Evolutionary conservation across 768 basidiomycete genomes (phyloP), one percentile per base, ranked within the genome.

Genomic region (Tulasnella sp.): DNA sequence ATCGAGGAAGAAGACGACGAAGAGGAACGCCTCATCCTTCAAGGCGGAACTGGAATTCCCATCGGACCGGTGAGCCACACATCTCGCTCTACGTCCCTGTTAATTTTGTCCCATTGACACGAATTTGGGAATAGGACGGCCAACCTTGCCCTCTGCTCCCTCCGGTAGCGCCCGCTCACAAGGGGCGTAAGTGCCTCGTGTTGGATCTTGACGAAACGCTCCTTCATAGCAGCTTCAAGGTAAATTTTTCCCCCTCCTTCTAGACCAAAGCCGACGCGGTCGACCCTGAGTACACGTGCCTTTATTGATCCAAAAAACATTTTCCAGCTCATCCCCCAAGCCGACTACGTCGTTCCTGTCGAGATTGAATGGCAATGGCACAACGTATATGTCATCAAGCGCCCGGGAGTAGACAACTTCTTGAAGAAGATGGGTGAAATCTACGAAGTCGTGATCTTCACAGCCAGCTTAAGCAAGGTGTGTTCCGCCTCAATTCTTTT

Each of bases 341-440:
- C 97, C 40, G 98, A 99, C 86, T 99, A 95, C 84, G 94, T 99
- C 80, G 97, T 99, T 3, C 98, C 98, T 5, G 98, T 99, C 35
- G 98, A 99, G 85, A 99, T 99, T 80, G 98, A 99, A 83, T 96
- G 94, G 81, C 93, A 98, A 83, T 94, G 93, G 89, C 98, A 99
- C 84, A 98, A 99, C 82, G 96, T 99, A 81, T 98, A 99, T 85
- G 98, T 99, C 72, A 94, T 99, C 85, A 99, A 99, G 85, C 92
- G 98, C 73, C 98, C 98, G 11, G 98, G 98, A 20, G 98, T 99
- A 20, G 98, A 99, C 83, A 92, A 91, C 83, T 99, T 99, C 85
- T 86, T 99, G 83, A 94, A 94, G 87, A 92, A 91, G 85, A 99
- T 99, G 98, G 98, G 98, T 48, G 96, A 99, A 84, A 91, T 98